A percentile compares a stretch with the other conserved stretches of the same genome.
Conservation (phyloP, 805 yeast genomes). For the Wickerhamiella shivajii region DNA sequence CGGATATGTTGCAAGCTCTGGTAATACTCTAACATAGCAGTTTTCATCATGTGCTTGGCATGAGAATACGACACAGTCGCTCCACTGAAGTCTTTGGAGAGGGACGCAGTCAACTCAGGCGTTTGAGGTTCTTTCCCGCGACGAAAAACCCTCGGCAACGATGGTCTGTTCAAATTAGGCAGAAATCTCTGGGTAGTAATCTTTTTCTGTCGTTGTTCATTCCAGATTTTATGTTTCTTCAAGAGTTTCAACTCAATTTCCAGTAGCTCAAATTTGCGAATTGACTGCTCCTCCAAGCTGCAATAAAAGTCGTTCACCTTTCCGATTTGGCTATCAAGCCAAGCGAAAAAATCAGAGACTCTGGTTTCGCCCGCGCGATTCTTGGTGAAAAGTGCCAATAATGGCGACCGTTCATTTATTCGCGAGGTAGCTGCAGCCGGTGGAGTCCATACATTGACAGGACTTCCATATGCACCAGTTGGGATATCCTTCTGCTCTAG, state of each 20-base stretch:
- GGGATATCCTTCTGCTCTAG: conserved; percentile 16
- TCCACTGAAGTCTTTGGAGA: conserved; percentile 41
- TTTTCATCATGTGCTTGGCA: conserved; percentile 54
- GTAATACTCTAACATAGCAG: conserved; percentile 58
- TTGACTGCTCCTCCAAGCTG: conserved; percentile 44
- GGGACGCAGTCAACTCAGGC: too few species aligned
- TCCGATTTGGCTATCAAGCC: conserved; percentile 49
- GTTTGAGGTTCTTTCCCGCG: background rate
- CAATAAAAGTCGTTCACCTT: conserved; percentile 50
- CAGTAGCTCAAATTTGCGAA: conserved; percentile 42
- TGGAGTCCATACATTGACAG: conserved; percentile 10
- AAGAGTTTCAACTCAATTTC: conserved; percentile 53
- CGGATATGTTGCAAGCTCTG: conserved; percentile 54
- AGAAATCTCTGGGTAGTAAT: conserved; percentile 1
- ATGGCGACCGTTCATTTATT: background rate
- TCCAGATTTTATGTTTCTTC: conserved; percentile 35
- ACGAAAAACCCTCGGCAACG: conserved; percentile 10
- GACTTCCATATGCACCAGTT: background rate
- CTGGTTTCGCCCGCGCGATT: conserved; percentile 19
- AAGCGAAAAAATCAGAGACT: conserved; percentile 37
- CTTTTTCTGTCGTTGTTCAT: background rate
- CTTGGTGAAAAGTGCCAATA: background rate
- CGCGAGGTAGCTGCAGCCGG: conserved; percentile 8
- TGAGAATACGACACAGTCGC: conserved; percentile 38
- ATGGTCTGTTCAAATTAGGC: conserved; percentile 12